phyloP scores from a whole-genome alignment of 2,329 filamentous ascomycete species.

The Trichoderma atrobrunneum region DNA sequence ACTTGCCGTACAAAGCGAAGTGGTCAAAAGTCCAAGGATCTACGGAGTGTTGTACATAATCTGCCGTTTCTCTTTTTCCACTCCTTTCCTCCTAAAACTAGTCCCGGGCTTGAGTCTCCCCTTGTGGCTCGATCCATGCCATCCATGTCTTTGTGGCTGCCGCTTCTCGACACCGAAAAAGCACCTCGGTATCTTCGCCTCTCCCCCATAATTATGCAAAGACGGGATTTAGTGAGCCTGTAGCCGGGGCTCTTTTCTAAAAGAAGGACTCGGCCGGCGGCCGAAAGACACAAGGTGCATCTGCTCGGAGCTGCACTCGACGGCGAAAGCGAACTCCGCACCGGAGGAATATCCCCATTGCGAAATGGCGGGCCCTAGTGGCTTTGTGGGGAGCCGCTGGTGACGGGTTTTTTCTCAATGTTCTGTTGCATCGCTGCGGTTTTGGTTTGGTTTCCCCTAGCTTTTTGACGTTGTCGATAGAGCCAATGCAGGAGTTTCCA shows the following conservation, averaged over 20 bases:
- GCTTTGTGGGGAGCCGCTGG: slow-evolving; percentile 4
- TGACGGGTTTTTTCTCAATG: background rate
- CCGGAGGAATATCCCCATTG: slow-evolving; percentile 18
- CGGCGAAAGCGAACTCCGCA: slow-evolving; percentile 13
- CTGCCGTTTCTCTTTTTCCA: background rate
- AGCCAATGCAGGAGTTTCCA: background rate
- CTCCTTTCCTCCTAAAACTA: background rate
- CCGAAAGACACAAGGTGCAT: background rate
- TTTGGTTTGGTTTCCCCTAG: background rate
- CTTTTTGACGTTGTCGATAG: background rate
- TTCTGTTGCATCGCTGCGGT: background rate
- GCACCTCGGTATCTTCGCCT: slow-evolving; percentile 10
- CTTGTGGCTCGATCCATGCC: background rate
- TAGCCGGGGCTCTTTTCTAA: slow-evolving; percentile 13
- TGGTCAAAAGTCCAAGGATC: background rate
- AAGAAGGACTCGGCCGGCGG: slow-evolving; percentile 10
- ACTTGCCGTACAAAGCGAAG: background rate
- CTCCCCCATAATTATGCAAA: slow-evolving; percentile 2
- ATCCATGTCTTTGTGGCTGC: background rate
- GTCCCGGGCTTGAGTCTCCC: background rate
- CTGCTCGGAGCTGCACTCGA: background rate
- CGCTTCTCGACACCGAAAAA: background rate
- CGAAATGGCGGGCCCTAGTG: slow-evolving; percentile 10
- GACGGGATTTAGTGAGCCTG: background rate
- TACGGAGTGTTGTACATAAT: background rate